phyloP scores from a whole-genome alignment of 768 basidiomycete genomes.

The Hericium alpestre region DNA sequence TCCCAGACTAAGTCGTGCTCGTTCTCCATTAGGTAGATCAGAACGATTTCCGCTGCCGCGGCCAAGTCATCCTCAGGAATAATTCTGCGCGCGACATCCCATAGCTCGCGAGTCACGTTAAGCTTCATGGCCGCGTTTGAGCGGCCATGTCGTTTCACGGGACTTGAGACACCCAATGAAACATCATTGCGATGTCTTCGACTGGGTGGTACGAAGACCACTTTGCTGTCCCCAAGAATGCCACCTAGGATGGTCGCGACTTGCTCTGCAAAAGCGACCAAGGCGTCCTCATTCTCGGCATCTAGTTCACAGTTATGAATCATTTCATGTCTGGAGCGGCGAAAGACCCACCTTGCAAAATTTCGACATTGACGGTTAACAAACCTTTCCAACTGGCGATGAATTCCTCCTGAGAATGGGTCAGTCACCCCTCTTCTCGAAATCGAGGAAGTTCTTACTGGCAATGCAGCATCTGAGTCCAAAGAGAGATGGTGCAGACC shows the following conservation, averaged over 20 bases:
- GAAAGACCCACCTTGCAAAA: conserved; percentile 32
- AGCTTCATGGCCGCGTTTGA: conserved; percentile 46
- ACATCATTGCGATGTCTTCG: neutral
- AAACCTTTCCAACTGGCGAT: conserved; percentile 49
- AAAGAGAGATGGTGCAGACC: conserved; percentile 34
- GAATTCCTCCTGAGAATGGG: conserved; percentile 30
- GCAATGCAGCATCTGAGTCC: conserved; percentile 31
- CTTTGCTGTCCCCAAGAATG: conserved; percentile 8
- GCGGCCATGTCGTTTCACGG: conserved; percentile 13
- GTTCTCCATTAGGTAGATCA: conserved; percentile 37
- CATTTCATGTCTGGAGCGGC: neutral
- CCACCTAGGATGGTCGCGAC: conserved; percentile 4
- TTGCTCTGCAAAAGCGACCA: conserved; percentile 13
- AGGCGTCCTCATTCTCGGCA: conserved; percentile 26
- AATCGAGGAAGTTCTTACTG: conserved; percentile 30
- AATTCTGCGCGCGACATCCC: conserved; percentile 33
- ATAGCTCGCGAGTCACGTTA: conserved; percentile 46
- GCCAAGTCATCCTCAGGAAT: conserved; percentile 34
- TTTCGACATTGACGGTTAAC: conserved; percentile 35
- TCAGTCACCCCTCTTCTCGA: conserved; percentile 2
- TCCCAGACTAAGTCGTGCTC: conserved; percentile 35
- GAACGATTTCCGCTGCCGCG: conserved; percentile 33
- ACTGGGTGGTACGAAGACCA: conserved; percentile 7
- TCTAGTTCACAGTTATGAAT: conserved; percentile 22
- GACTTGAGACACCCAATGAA: neutral